A percentile compares a stretch with the other conserved stretches of the same genome.
phyloP scores from a whole-genome alignment of 768 basidiomycete species.

The Pulveroboletus ravenelii region DNA sequence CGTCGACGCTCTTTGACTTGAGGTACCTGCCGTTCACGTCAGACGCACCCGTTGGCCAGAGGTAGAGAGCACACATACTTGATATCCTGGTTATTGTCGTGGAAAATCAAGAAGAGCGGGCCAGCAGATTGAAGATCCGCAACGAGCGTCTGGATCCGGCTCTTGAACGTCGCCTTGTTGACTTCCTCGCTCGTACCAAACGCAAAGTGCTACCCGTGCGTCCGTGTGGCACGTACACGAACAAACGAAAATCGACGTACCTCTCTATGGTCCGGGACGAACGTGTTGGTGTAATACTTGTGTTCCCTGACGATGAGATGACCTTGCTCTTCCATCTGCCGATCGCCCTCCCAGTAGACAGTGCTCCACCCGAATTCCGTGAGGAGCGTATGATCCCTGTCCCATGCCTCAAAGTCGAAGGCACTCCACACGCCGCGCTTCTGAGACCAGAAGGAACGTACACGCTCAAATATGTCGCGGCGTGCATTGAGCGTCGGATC shows the following conservation, averaged over 20 bases:
- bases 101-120: constrained; percentile 76
- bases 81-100: constrained; percentile 73
- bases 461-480: constrained; percentile 63
- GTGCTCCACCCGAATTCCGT: constrained; percentile 83
- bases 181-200: constrained; percentile 62
- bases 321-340: constrained; percentile 44
- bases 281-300: constrained; percentile 54
- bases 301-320: constrained; percentile 67
- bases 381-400: constrained; percentile 62
- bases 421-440: constrained; percentile 71
- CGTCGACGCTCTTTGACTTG: constrained; percentile 44
- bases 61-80: constrained; percentile 40
- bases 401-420: constrained; percentile 84
- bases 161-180: constrained; percentile 46
- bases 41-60: background rate
- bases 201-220: constrained; percentile 47
- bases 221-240: background rate
- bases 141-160: constrained; percentile 46
- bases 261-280: constrained; percentile 57
- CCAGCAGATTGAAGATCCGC: constrained; percentile 38
- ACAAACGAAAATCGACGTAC: constrained; percentile 30
- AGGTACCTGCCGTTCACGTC: constrained; percentile 43
- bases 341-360: constrained; percentile 51
- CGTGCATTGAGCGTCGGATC: constrained; percentile 51
- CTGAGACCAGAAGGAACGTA: constrained; percentile 57